These are phyloP conservation scores for Biscogniauxia sp. DNA, from an alignment of 2,329 filamentous ascomycete species.

Conservation along the genomic window DNA sequence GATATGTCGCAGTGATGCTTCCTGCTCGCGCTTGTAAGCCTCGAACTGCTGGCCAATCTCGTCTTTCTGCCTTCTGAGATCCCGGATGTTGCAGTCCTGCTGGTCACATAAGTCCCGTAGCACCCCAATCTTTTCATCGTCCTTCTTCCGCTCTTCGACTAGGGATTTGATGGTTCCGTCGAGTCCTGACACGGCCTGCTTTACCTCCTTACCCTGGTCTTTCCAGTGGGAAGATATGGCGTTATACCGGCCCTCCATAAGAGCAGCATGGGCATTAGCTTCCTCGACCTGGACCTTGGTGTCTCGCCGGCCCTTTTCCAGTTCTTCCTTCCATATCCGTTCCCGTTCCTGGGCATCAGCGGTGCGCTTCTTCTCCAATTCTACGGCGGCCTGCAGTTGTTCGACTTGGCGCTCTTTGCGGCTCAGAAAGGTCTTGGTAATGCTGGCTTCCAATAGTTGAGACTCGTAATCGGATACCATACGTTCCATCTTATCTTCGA, in stretches of 20 bases:
- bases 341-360: conserved; percentile 59
- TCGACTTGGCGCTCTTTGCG: conserved; percentile 75
- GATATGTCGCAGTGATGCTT: conserved; percentile 58
- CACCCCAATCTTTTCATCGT: conserved; percentile 62
- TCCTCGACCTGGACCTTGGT: conserved; percentile 63
- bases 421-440: conserved; percentile 68
- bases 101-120: conserved; percentile 70
- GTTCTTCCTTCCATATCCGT: conserved; percentile 58
- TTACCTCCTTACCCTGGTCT: conserved; percentile 62
- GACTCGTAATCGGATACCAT: conserved; percentile 67
- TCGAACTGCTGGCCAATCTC: conserved; percentile 60
- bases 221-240: conserved; percentile 65
- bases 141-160: conserved; percentile 53
- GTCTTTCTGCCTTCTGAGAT: conserved; percentile 59
- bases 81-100: conserved; percentile 65
- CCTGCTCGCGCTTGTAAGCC: conserved; percentile 63
- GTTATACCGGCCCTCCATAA: conserved; percentile 70
- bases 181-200: conserved; percentile 49
- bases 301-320: conserved; percentile 60
- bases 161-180: conserved; percentile 53
- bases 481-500: conserved; percentile 70
- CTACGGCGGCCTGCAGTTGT: conserved; percentile 61
- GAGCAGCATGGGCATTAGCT: conserved; percentile 60
- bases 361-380: conserved; percentile 62
- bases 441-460: conserved; percentile 65